A percentile compares a stretch with the other conserved stretches of the same genome.
These are phyloP conservation scores for Paramyrothecium roridum DNA, from an alignment of 2,329 filamentous ascomycete genomes.

Conservation along the genomic window DNA sequence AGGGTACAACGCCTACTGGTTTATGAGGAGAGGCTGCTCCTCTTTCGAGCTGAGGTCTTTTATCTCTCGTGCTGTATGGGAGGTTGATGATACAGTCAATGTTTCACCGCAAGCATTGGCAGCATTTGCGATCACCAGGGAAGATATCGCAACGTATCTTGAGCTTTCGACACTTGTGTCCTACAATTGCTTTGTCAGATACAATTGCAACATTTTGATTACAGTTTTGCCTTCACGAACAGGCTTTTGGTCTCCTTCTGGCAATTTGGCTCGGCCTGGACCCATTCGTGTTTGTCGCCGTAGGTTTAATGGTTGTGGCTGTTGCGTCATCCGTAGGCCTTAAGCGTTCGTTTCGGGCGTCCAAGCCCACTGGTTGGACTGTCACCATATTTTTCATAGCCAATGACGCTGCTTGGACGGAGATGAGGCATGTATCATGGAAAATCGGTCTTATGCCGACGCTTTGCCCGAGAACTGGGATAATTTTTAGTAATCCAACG, in stretches of 20 bases:
- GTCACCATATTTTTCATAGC: background rate
- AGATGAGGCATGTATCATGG: background rate
- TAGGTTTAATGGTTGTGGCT: background rate
- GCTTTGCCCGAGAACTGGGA: background rate
- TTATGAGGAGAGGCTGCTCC: constrained; percentile 2
- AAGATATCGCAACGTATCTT: constrained; percentile 13
- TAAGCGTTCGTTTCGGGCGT: background rate
- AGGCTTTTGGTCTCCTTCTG: constrained; percentile 11
- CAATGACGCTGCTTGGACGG: background rate
- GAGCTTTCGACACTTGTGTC: constrained; percentile 9
- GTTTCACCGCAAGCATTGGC: constrained; percentile 10
- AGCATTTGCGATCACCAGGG: constrained; percentile 10
- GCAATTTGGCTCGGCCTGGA: constrained; percentile 1
- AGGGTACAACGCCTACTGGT: constrained; percentile 3
- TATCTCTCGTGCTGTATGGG: background rate
- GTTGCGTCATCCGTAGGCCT: background rate
- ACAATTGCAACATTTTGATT: background rate
- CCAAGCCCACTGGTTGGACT: background rate
- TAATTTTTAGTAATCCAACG: background rate
- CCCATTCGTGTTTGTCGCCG: background rate
- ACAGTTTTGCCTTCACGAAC: constrained; percentile 1
- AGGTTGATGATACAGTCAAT: constrained; percentile 10
- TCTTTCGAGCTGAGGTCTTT: constrained; percentile 3
- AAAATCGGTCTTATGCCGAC: background rate
- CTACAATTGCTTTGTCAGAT: constrained; percentile 1